Evolutionary conservation across 2,329 filamentous ascomycete genomes (phyloP).

Genomic region (Penicillium sp.): DNA sequence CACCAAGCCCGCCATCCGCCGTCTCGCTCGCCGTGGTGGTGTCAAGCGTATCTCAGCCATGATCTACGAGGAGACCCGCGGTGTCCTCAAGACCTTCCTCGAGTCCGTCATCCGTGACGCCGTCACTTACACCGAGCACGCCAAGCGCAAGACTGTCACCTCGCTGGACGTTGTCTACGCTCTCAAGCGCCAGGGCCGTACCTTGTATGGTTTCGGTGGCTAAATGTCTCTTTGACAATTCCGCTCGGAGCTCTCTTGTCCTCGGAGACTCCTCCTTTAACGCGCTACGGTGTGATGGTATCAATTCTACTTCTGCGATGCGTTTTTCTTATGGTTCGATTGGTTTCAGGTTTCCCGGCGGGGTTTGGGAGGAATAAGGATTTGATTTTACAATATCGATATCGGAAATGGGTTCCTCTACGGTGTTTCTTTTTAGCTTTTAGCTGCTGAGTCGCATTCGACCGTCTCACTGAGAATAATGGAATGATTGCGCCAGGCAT

Average conservation of each 20-base stretch:
- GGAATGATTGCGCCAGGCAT: conserved; percentile 3
- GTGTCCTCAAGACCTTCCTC: conserved; percentile 78
- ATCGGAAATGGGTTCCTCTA: conserved; percentile 12
- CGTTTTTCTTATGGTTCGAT: background rate
- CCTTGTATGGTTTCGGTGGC: conserved; percentile 83
- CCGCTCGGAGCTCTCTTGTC: background rate
- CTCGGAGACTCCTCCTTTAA: conserved; percentile 12
- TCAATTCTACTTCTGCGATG: conserved; percentile 7
- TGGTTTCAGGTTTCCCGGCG: conserved; percentile 2
- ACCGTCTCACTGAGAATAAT: background rate
- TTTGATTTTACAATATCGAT: conserved; percentile 3
- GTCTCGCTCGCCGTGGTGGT: conserved; percentile 98
- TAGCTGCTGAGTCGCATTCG: conserved; percentile 4
- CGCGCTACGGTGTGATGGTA: conserved; percentile 23
- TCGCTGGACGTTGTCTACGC: conserved; percentile 62
- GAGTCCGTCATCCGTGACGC: conserved; percentile 75
- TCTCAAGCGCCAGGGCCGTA: conserved; percentile 62
- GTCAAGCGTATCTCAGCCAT: conserved; percentile 99
- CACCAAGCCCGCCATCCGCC: conserved; percentile 96
- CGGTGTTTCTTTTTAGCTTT: conserved; percentile 4
- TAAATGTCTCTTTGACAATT: conserved; percentile 45
- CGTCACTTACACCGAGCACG: conserved; percentile 78
- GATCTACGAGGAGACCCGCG: conserved; percentile 80
- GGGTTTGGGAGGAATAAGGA: conserved; percentile 6
- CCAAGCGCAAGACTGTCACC: conserved; percentile 61